Base-by-base conservation (phyloP, 2,329 filamentous ascomycete genomes). In the Paraphoma sp. region DNA sequence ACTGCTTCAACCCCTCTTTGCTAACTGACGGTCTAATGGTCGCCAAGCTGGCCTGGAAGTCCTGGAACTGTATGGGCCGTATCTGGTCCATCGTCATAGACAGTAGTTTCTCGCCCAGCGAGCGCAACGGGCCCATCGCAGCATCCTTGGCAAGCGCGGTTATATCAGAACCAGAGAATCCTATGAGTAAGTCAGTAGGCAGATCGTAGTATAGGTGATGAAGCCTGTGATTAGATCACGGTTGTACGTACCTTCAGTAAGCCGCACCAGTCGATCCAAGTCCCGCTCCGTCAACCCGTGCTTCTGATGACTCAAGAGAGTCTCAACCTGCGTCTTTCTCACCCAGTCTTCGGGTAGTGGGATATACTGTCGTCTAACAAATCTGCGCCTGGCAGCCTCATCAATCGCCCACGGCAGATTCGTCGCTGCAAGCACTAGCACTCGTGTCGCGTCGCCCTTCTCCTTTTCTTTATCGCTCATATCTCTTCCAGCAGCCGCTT, bases 321-420 rank as follows among this genome's bases (percentile, higher is more conserved):
- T 96, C 60, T 86, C 84, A 44, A 99, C 78, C 70, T 99, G 95
- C 48, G 86, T 84, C 53, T 87, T 88, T 54, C 95, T 85, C 1
- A 96, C 96, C 63, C 89, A 86, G 10, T 88, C 85, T 73, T 98
- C 95, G 0, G 95, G 95, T 9, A 99, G 79, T 1, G 95, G 94
- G 57, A 99, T 99, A 74, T 99, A 99, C 76, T 98, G 95, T 56
- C 95, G 86, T 61, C 95, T 84, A 12, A 97, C 94, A 72, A 99
- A 99, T 48, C 95, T 84, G 54, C 95, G 84, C 55, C 95, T 84
- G 0, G 95, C 95, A 23, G 95, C 95, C 76, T 98, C 95, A 67
- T 99, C 95, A 65, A 99, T 98, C 33, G 93, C 93, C 95, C 95
- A 99, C 0, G 95, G 95, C 56, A 98, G 77, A 73, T 99, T 99